Evolutionary conservation across 768 basidiomycete species (phyloP).

Genomic region (Amylocystis lapponica): DNA sequence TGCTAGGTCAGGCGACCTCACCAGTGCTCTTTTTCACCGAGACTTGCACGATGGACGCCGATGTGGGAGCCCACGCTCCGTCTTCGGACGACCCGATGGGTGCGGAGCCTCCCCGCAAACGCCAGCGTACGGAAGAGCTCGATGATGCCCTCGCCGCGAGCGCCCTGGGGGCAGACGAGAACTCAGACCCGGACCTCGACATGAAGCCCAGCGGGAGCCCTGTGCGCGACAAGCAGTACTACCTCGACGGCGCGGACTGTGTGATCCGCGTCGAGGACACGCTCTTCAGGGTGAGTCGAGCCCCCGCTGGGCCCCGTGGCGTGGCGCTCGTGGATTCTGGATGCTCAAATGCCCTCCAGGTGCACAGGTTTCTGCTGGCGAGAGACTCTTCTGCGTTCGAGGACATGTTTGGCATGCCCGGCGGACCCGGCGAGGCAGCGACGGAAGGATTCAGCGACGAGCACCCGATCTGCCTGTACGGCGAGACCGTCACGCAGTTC

Average conservation of each 20-base stretch:
- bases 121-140: conserved; percentile 8
- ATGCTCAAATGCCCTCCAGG: too few relatives aligned
- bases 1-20: background rate
- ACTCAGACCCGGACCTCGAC: too few relatives aligned
- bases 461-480: conserved; percentile 33
- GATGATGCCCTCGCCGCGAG: too few relatives aligned
- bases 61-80: too few relatives aligned
- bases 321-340: conserved; percentile 1
- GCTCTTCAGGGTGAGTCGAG: conserved; percentile 56
- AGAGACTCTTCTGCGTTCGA: conserved; percentile 28
- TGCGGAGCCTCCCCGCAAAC: conserved; percentile 12
- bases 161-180: background rate
- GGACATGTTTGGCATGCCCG: conserved; percentile 24
- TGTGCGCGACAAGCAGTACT: conserved; percentile 47
- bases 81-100: background rate
- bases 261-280: conserved; percentile 56
- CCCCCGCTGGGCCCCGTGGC: background rate
- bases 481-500: conserved; percentile 35
- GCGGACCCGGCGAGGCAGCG: conserved; percentile 4
- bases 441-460: conserved; percentile 24
- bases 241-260: conserved; percentile 65
- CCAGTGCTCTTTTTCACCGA: background rate
- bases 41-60: too few relatives aligned
- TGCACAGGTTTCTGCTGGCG: conserved; percentile 24
- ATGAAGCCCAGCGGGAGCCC: too few relatives aligned